These are phyloP conservation scores for Colletotrichum navitas DNA, from an alignment of 2,329 filamentous ascomycete species.

Conservation along the genomic window DNA sequence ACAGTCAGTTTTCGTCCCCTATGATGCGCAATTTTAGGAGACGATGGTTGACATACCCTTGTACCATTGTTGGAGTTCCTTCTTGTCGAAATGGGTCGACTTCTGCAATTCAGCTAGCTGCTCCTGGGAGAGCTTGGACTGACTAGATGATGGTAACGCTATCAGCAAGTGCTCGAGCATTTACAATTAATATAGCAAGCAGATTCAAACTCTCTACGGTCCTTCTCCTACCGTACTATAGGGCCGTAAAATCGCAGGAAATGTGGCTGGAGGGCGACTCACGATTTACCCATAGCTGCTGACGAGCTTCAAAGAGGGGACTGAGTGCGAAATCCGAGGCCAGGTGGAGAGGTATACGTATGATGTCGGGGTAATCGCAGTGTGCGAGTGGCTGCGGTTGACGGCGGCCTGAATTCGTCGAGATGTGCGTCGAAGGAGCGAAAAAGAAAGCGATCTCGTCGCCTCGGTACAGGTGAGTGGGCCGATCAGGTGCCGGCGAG, in stretches of 20 bases:
- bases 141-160: slow-evolving; percentile 65
- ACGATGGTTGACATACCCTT: slow-evolving; percentile 76
- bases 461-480: slow-evolving; percentile 11
- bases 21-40: slow-evolving; percentile 8
- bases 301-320: slow-evolving; percentile 10
- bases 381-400: slow-evolving; percentile 11
- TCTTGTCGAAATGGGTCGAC: slow-evolving; percentile 99
- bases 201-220: not conserved
- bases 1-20: slow-evolving; percentile 2
- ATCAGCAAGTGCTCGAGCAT: slow-evolving; percentile 44
- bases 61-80: slow-evolving; percentile 99
- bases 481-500: not conserved
- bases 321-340: not conserved
- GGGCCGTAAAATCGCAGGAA: not conserved
- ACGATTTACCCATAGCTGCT: slow-evolving; percentile 62
- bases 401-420: slow-evolving; percentile 18
- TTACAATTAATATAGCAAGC: not conserved
- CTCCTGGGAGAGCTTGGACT: slow-evolving; percentile 97
- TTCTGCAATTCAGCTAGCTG: slow-evolving; percentile 96
- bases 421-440: slow-evolving; percentile 18
- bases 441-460: slow-evolving; percentile 8
- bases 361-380: not conserved
- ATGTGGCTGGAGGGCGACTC: slow-evolving; percentile 43
- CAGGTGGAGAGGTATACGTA: not conserved
- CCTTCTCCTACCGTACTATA: not conserved